Evolutionary conservation across 1,284 basidiomycete genomes (phyloP).

Genomic region (Sanghuangporus weigelae): DNA sequence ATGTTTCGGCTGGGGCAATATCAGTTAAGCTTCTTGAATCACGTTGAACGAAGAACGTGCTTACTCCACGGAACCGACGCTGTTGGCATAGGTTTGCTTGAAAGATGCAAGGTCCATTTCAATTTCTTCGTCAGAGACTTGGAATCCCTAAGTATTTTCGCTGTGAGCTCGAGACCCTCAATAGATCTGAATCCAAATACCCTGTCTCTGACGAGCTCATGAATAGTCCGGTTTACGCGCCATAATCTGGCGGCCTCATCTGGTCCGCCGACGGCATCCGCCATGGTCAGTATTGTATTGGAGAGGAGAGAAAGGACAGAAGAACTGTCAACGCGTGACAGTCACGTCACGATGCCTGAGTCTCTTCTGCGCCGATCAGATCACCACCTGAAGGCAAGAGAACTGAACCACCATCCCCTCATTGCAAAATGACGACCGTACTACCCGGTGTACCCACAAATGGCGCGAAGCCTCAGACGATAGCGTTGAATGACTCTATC

Average conservation of each 20-base stretch:
- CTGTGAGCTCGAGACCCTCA: conserved; percentile 13
- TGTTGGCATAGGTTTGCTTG: conserved; percentile 58
- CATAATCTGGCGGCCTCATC: conserved; percentile 84
- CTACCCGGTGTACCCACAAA: background rate
- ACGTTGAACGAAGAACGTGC: conserved; percentile 17
- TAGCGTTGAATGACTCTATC: background rate
- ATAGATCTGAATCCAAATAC: conserved; percentile 37
- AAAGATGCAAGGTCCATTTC: conserved; percentile 80
- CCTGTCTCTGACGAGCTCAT: conserved; percentile 94
- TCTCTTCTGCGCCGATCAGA: background rate
- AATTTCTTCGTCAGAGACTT: conserved; percentile 88
- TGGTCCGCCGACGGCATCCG: conserved; percentile 49
- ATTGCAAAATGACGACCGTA: conserved; percentile 9
- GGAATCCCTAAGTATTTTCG: conserved; percentile 61
- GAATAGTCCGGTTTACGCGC: conserved; percentile 95
- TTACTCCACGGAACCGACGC: conserved; percentile 62
- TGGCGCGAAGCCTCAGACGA: background rate
- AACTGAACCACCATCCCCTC: background rate
- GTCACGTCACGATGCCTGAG: background rate
- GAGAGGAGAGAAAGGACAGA: conserved; percentile 24
- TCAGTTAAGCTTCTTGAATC: conserved; percentile 22
- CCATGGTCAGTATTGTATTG: conserved; percentile 18
- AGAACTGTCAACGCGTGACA: conserved; percentile 22
- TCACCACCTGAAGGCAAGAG: background rate
- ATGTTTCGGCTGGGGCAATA: conserved; percentile 61